These are phyloP conservation scores for Carex parvula DNA, from an alignment of 176 grass and related monocot genomes.

Conservation along the genomic window DNA sequence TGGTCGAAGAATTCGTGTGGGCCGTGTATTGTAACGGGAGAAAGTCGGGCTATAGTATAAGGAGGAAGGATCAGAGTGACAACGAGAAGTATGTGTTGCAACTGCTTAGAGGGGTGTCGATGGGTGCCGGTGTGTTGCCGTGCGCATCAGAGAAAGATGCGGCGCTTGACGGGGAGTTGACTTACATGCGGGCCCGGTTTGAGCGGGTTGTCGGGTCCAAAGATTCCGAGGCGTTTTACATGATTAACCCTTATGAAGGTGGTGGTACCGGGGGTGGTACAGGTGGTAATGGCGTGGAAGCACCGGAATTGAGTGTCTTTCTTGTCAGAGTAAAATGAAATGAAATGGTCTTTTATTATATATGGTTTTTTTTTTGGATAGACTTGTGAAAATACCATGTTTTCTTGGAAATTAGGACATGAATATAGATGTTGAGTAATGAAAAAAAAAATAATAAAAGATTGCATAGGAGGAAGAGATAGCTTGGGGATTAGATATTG, in stretches of 20 bases:
- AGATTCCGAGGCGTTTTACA: slow-evolving; percentile 95
- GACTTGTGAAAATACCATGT: slow-evolving; percentile 14
- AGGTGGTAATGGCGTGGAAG: slow-evolving; percentile 26
- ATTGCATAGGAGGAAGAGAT: not conserved
- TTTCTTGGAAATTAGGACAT: slow-evolving; percentile 10
- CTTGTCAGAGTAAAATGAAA: slow-evolving; percentile 88
- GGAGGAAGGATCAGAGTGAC: slow-evolving; percentile 72
- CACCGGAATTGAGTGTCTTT: slow-evolving; percentile 85
- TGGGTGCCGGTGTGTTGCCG: slow-evolving; percentile 91
- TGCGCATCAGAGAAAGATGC: slow-evolving; percentile 55
- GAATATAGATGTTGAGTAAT: not conserved
- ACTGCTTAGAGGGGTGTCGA: slow-evolving; percentile 80
- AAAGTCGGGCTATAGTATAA: slow-evolving; percentile 85
- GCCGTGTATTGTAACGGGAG: slow-evolving; percentile 93
- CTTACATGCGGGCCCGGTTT: slow-evolving; percentile 86
- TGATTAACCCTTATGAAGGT: slow-evolving; percentile 79
- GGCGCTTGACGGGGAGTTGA: slow-evolving; percentile 69
- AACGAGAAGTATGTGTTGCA: slow-evolving; percentile 76
- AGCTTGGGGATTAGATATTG: not conserved
- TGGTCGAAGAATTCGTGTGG: slow-evolving; percentile 94
- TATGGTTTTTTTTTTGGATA: slow-evolving; percentile 10
- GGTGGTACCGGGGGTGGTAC: not conserved
- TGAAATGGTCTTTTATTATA: not conserved
- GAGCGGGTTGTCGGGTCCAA: slow-evolving; percentile 90
- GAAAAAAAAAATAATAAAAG: not conserved